Base-by-base conservation (phyloP, 192 early-diverging fungal genomes). In the Coemansia sp. region DNA sequence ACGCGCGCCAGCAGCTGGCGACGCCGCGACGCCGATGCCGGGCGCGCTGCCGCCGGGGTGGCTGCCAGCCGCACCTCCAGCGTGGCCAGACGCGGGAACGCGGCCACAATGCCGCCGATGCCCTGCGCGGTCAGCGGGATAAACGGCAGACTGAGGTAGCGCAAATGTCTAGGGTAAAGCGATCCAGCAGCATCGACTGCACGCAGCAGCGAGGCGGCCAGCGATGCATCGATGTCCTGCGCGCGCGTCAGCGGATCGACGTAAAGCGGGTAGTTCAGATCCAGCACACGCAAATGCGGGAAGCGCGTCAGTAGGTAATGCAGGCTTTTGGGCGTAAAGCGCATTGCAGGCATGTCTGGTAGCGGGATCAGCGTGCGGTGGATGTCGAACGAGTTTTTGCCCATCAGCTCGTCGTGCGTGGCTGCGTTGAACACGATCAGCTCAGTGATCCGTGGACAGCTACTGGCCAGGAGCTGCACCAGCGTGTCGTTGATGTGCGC, bases 221-320 rank as follows among this genome's bases (percentile, higher is more conserved):
- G 58, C 65, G 78, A 81, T 28, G 48, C 49, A 52, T 81, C 78
- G 50, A 81, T 81, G 29, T 81, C 78, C 67, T 75, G 73, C 49
- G 69, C 34, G 51, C 63, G 68, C 55, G 73, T 81, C 48, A 75
- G 67, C 51, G 73, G 78, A 63, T 81, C 78, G 49, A 81, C 78
- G 33, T 72, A 81, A 17, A 81, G 68, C 51, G 78, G 78, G 67
- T 81, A 81, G 73, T 81, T 81, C 48, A 81, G 78, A 50, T 81
- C 78, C 56, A 81, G 73, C 48, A 75, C 73, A 31, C 78, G 78
- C 67, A 81, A 55, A 31, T 69, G 60, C 5, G 73, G 67, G 28
- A 81, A 66, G 14, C 73, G 72, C 2, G 78, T 72, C 50, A 81
- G 56, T 56, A 81, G 70, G 40, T 81, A 81, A 64, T 75, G 78